A percentile compares a stretch with the other conserved stretches of the same genome.
These are phyloP conservation scores for Pichia sp. DNA, from an alignment of 1,139 yeast species.

Conservation along the genomic window DNA sequence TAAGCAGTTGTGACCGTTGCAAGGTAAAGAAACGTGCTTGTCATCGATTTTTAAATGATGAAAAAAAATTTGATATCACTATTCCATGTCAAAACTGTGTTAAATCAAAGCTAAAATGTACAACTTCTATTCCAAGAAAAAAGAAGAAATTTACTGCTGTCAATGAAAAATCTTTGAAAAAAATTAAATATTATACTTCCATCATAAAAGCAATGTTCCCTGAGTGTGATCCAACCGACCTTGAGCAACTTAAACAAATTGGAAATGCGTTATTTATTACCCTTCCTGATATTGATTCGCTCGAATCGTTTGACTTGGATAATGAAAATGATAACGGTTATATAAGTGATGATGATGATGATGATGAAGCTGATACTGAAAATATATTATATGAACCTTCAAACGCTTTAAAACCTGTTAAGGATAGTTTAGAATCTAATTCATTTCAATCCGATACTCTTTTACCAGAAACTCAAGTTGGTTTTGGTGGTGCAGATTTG, in stretches of 20 bases:
- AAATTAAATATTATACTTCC: slow-evolving; percentile 27
- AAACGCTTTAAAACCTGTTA: too few relatives aligned
- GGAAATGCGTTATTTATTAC: slow-evolving; percentile 27
- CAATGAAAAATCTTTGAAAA: slow-evolving; percentile 25
- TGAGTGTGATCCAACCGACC: slow-evolving; percentile 31
- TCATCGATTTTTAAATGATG: slow-evolving; percentile 19
- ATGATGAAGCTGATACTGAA: not conserved
- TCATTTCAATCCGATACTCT: too few relatives aligned
- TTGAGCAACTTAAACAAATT: slow-evolving; percentile 29
- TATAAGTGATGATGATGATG: too few relatives aligned
- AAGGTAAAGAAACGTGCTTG: slow-evolving; percentile 35
- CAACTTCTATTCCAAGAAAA: slow-evolving; percentile 30
- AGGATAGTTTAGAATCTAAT: too few relatives aligned
- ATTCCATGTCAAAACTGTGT: slow-evolving; percentile 30
- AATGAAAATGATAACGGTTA: too few relatives aligned
- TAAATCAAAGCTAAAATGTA: slow-evolving; percentile 27
- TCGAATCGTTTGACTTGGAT: not conserved
- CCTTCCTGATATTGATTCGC: slow-evolving; percentile 25
- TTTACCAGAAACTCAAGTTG: not conserved
- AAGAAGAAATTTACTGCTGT: slow-evolving; percentile 26
- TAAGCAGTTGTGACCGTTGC: slow-evolving; percentile 36
- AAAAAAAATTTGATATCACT: slow-evolving; percentile 21
- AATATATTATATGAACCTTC: too few relatives aligned
- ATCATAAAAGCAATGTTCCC: slow-evolving; percentile 32
- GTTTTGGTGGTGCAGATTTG: slow-evolving; percentile 27